Evolutionary conservation across 169 alveolate species (phyloP), one percentile per base, ranked within the genome.

Genomic region (Perkinsus chesapeaki): DNA sequence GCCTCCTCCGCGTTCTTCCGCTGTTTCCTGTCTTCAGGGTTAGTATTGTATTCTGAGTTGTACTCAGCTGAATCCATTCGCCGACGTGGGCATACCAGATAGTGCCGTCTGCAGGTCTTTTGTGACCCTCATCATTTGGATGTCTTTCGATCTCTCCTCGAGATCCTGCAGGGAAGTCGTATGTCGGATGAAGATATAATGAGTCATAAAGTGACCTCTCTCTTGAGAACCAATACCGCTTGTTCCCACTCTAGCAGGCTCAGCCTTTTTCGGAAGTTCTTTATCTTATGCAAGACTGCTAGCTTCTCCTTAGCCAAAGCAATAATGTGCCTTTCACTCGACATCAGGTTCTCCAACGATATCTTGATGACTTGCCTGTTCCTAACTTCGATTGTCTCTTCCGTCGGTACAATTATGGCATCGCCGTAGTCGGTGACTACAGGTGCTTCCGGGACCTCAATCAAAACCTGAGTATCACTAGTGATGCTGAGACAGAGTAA

Each of bases 391-490:
- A 98, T 96, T 12, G 95, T 97, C 48, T 96, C 97, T 92, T 96
- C 82, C 82, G 82, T 96, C 90, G 96, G 95, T 20, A 98, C 96
- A 36, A 98, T 94, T 39, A 97, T 97, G 0, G 98, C 98, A 91
- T 97, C 99, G 36, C 95, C 92, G 93, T 96, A 96, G 93, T 96
- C 97, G 34, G 98, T 97, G 36, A 97, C 98, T 12, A 97, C 97
- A 7, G 97, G 97, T 0, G 96, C 96, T 91, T 97, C 95, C 10
- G 98, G 96, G 39, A 97, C 97, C 92, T 96, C 98, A 23, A 96
- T 97, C 91, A 95, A 95, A 0, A 98, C 98, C 95, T 97, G 31
- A 34, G 27, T 0, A 27, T 34, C 31, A 9, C 82, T 7, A 16
- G 31, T 60, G 82, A 0, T 60, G 31, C 36, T 60, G 31, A 12